phyloP scores from a whole-genome alignment of 2,329 filamentous ascomycete genomes.

The Trichoderma sp. region DNA sequence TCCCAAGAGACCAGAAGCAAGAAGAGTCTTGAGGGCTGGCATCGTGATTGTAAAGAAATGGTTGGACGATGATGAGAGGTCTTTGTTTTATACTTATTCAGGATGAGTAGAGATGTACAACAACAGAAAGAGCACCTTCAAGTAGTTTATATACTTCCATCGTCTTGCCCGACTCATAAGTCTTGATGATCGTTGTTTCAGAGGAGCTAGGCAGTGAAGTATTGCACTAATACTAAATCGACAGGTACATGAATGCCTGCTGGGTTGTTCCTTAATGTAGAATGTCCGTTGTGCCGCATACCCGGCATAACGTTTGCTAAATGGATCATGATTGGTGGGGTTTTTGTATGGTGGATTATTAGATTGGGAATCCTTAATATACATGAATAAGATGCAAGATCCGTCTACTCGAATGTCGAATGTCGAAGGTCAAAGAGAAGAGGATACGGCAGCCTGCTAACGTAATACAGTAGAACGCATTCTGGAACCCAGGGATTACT shows the following conservation, averaged over 20 bases:
- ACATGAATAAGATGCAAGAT: neutral
- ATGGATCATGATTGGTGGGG: neutral
- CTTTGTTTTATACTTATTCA: neutral
- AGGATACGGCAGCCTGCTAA: neutral
- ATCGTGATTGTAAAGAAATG: neutral
- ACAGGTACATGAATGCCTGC: slow-evolving; percentile 3
- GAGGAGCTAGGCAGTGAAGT: neutral
- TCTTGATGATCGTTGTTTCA: neutral
- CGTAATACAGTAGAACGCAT: neutral
- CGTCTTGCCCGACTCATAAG: neutral
- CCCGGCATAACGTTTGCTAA: neutral
- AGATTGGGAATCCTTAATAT: neutral
- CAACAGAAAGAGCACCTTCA: neutral
- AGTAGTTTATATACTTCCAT: neutral
- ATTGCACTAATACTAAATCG: slow-evolving; percentile 3
- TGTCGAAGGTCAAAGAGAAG: neutral
- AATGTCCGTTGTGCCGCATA: slow-evolving; percentile 6
- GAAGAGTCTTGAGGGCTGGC: slow-evolving; percentile 6
- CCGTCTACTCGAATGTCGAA: neutral
- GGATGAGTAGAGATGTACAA: neutral
- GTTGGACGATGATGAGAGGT: neutral
- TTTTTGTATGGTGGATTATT: neutral
- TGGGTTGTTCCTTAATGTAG: neutral
- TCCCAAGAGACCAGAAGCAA: slow-evolving; percentile 6
- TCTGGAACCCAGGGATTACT: neutral